Conservation (phyloP, 2,329 filamentous ascomycete species). For the Venturiaceae sp. region DNA sequence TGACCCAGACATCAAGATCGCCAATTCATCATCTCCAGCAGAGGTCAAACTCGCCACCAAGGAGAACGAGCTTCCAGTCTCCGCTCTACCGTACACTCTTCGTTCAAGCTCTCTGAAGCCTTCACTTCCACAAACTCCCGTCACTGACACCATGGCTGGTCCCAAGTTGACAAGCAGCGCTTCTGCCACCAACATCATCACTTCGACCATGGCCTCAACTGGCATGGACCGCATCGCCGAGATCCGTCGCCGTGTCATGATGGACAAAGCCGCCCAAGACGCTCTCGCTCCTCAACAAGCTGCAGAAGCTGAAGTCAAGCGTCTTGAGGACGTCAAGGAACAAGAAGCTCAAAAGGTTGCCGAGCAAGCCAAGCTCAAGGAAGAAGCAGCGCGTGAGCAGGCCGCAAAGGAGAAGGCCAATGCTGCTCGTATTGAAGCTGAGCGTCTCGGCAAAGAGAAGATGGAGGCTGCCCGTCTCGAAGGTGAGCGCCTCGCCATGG, state of each 20-base stretch:
- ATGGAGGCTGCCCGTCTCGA: background rate
- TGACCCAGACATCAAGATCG: background rate
- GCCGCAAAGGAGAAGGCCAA: constrained; percentile 1
- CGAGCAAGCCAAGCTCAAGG: background rate
- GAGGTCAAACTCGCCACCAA: background rate
- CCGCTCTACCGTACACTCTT: background rate
- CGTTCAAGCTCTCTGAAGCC: constrained; percentile 1
- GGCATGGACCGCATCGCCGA: no score
- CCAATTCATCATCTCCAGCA: background rate
- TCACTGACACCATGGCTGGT: background rate
- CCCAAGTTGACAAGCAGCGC: background rate
- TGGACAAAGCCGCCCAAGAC: background rate
- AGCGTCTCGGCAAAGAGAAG: background rate
- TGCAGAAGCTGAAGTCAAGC: background rate
- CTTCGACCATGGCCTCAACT: background rate
- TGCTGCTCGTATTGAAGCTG: background rate
- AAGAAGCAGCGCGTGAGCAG: background rate
- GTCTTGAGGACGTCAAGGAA: background rate
- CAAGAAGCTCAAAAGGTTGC: background rate
- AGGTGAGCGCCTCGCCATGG: background rate
- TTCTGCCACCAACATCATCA: background rate
- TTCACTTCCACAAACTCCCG: background rate
- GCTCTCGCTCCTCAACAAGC: no score
- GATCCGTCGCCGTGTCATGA: no score
- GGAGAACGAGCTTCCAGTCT: background rate